These are phyloP conservation scores for Fusarium acutatum DNA, from an alignment of 2,329 filamentous ascomycete species.

Conservation along the genomic window DNA sequence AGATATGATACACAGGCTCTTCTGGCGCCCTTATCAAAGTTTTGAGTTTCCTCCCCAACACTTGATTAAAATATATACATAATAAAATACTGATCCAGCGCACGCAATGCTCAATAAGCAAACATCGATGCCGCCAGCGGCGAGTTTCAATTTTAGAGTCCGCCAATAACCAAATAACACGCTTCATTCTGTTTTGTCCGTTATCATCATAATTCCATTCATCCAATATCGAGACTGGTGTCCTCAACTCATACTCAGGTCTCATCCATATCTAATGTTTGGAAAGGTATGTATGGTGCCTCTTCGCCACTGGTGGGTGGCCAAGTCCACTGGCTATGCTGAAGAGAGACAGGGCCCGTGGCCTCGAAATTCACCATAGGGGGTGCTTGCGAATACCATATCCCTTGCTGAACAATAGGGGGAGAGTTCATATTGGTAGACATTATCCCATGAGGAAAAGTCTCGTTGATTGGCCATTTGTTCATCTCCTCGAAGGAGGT, in stretches of 20 bases:
- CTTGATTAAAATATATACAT: background rate
- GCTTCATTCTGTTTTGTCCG: background rate
- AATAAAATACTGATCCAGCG: background rate
- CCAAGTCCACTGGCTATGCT: constrained; percentile 43
- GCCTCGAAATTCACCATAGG: constrained; percentile 44
- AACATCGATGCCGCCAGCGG: background rate
- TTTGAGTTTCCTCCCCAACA: background rate
- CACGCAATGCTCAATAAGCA: background rate
- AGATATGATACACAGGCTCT: background rate
- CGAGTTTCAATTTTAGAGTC: background rate
- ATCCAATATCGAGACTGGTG: background rate
- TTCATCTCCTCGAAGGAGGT: constrained; percentile 36
- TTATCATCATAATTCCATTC: background rate
- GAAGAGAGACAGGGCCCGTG: constrained; percentile 31
- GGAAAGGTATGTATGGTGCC: constrained; percentile 23
- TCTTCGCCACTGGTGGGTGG: constrained; percentile 33
- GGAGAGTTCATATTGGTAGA: constrained; percentile 27
- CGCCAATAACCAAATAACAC: background rate
- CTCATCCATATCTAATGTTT: constrained; percentile 33
- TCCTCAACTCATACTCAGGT: background rate
- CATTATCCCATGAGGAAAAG: constrained; percentile 36
- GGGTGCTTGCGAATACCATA: constrained; percentile 45
- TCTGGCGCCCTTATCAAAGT: background rate
- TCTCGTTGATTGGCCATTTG: constrained; percentile 40
- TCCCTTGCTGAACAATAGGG: constrained; percentile 29